phyloP scores from a whole-genome alignment of 331 rosid genomes.

The Acacia concinna region DNA sequence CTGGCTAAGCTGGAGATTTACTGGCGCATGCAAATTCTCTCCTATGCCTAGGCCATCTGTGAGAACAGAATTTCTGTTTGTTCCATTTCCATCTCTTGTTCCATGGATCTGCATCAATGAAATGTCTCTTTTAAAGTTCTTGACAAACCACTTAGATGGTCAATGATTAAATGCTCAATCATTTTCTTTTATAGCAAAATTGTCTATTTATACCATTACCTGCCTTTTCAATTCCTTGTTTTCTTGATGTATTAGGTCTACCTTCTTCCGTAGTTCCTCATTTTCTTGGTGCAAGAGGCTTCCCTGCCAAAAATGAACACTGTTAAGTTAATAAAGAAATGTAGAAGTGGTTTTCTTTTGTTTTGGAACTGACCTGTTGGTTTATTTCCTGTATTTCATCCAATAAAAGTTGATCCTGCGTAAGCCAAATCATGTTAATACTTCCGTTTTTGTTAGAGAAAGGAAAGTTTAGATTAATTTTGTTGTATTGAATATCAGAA shows the following conservation, averaged over 20 bases:
- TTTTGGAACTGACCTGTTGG: constrained; percentile 66
- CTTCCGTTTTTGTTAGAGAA: background rate
- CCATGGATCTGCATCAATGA: constrained; percentile 67
- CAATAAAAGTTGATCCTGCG: constrained; percentile 81
- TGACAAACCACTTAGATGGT: constrained; percentile 31
- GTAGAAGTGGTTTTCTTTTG: constrained; percentile 27
- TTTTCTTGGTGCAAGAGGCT: constrained; percentile 76
- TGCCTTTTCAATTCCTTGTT: constrained; percentile 61
- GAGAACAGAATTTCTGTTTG: constrained; percentile 44
- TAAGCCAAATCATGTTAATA: constrained; percentile 32
- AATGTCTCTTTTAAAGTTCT: constrained; percentile 31
- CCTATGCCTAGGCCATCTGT: constrained; percentile 50
- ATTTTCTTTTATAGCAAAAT: constrained; percentile 14
- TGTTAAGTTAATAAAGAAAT: constrained; percentile 2
- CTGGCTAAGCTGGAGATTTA: constrained; percentile 92
- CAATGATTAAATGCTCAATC: constrained; percentile 13
- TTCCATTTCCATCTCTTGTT: constrained; percentile 54
- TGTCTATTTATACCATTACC: constrained; percentile 42
- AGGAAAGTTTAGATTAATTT: background rate
- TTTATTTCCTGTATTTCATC: constrained; percentile 84
- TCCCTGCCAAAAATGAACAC: constrained; percentile 50
- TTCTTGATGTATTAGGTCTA: constrained; percentile 65
- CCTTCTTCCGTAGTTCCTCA: constrained; percentile 62
- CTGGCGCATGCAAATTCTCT: constrained; percentile 62
- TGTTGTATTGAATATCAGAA: constrained; percentile 11